A percentile compares a stretch with the other conserved stretches of the same genome.
These are phyloP conservation scores for Vitis rotundifolia DNA, from an alignment of 164 flowering plant species.

Conservation along the genomic window DNA sequence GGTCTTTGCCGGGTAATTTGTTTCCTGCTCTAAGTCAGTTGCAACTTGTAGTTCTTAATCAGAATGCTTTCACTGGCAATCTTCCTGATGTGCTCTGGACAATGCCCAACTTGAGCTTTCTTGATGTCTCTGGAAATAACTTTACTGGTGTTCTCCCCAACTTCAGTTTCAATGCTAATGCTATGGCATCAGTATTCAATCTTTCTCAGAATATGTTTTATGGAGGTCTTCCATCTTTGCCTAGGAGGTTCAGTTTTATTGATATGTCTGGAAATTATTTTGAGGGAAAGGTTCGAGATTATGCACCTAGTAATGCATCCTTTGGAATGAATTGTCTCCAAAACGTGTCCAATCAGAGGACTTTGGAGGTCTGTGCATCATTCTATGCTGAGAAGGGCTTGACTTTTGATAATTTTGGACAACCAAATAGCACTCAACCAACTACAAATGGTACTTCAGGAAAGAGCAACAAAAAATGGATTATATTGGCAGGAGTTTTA, in stretches of 20 bases:
- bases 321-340: conserved; percentile 69
- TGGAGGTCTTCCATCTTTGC: conserved; percentile 32
- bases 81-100: conserved; percentile 36
- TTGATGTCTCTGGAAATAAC: conserved; percentile 46
- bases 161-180: conserved; percentile 16
- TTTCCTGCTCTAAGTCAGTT: conserved; percentile 26
- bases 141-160: conserved; percentile 42
- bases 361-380: conserved; percentile 42
- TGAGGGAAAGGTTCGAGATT: conserved; percentile 45
- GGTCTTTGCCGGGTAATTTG: conserved; percentile 30
- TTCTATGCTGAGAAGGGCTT: conserved; percentile 63
- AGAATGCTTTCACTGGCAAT: conserved; percentile 33
- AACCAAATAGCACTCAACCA: conserved; percentile 38
- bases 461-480: conserved; percentile 35
- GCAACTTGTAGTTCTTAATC: conserved; percentile 30
- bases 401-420: conserved; percentile 70
- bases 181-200: conserved; percentile 27
- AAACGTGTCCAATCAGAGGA: conserved; percentile 56
- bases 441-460: conserved; percentile 14
- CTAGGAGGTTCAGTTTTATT: conserved; percentile 23
- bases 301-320: conserved; percentile 33
- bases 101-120: conserved; percentile 29
- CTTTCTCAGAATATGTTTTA: conserved; percentile 43
- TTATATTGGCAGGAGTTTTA: conserved; percentile 63
- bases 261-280: conserved; percentile 47